Evolutionary conservation across 2,329 filamentous ascomycete species (phyloP), one percentile per base, ranked within the genome.

Genomic region (Cercospora zeina): DNA sequence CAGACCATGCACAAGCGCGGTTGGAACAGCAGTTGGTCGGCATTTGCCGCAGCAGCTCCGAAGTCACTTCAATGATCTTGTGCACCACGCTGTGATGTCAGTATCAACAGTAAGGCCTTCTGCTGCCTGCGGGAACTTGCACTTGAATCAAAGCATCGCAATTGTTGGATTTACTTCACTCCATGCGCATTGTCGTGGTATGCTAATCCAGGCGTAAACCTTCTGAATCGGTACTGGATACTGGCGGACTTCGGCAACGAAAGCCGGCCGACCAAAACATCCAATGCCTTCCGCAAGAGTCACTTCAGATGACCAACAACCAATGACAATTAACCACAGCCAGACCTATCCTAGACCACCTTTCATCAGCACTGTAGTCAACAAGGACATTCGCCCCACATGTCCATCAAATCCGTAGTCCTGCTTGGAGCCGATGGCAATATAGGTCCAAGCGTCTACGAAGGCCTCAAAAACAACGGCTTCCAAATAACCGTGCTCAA

Each of bases 401-500:
- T 68, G 66, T 49, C 57, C 14, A 76, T 79, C 71, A 75, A 79
- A 62, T 80, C 77, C 47, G 77, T 81, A 47, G 72, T 77, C 53
- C 71, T 80, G 51, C 71, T 80, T 36, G 79, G 79, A 11, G 77
- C 78, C 65, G 72, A 74, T 62, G 78, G 79, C 51, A 80, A 79
- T 55, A 72, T 81, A 16, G 79, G 79, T 1, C 75, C 75, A 7
- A 67, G 74, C 9, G 71, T 82, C 47, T 70, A 81, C 27, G 60
- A 74, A 10, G 73, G 74, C 4, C 77, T 83, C 51, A 68, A 78
- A 6, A 63, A 72, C 4, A 74, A 73, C n/a, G 71, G 74, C 10
- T 84, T 87, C 75, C 77, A 79, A 59, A 75, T 87, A 58, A 85
- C 83, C 8, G 77, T 85, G 39, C 78, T 88, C 53, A 82, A 81